Conservation (phyloP, 2,329 filamentous ascomycete genomes). For the Xylariaceae sp. region DNA sequence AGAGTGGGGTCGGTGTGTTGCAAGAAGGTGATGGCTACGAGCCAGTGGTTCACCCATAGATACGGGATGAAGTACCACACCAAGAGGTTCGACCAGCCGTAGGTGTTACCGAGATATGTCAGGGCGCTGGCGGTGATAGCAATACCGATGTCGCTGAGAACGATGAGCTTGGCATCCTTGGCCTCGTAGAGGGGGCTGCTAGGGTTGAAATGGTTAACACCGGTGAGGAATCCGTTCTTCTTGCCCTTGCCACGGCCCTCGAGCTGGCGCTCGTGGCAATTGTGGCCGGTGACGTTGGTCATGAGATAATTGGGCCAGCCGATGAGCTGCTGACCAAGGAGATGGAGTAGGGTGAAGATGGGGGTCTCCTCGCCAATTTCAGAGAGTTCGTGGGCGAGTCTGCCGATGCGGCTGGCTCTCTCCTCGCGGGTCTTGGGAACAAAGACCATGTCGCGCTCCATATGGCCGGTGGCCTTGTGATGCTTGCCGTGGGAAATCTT, state of each 20-base stretch:
- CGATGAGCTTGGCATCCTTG: conserved; percentile 83
- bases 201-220: conserved; percentile 95
- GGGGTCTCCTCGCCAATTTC: conserved; percentile 96
- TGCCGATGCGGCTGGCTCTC: conserved; percentile 73
- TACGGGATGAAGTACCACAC: conserved; percentile 97
- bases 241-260: conserved; percentile 95
- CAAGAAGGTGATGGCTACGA: conserved; percentile 97
- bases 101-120: conserved; percentile 69
- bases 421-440: conserved; percentile 86
- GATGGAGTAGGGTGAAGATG: conserved; percentile 69
- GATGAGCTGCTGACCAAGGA: conserved; percentile 81
- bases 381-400: conserved; percentile 73
- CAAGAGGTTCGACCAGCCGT: conserved; percentile 80
- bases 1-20: conserved; percentile 95
- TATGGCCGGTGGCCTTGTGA: conserved; percentile 97
- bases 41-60: conserved; percentile 98
- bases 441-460: conserved; percentile 99
- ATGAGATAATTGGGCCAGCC: conserved; percentile 93
- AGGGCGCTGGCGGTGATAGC: conserved; percentile 60
- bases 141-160: conserved; percentile 82
- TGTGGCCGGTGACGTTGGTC: conserved; percentile 92
- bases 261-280: conserved; percentile 84
- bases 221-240: conserved; percentile 72
- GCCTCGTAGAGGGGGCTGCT: conserved; percentile 86
- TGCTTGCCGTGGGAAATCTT: conserved; percentile 99